Evolutionary conservation across 2,329 filamentous ascomycete species (phyloP).

Genomic region (Scytalidium sp.): DNA sequence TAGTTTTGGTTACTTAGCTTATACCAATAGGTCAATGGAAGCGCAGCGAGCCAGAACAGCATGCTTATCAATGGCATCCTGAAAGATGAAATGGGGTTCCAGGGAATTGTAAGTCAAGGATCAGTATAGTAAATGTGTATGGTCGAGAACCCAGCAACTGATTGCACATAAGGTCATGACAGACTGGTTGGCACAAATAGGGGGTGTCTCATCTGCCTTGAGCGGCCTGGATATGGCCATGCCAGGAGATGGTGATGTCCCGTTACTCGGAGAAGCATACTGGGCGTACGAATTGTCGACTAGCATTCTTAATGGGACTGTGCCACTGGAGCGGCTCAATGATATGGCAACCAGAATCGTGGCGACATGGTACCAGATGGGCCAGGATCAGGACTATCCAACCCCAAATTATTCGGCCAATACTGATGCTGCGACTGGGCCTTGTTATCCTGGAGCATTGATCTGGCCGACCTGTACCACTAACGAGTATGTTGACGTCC

Average conservation of each 20-base stretch:
- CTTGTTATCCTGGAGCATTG: slow-evolving; percentile 54
- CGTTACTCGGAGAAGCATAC: slow-evolving; percentile 48
- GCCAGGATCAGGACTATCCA: slow-evolving; percentile 56
- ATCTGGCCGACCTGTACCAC: slow-evolving; percentile 60
- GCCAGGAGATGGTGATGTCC: slow-evolving; percentile 57
- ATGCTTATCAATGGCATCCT: slow-evolving; percentile 66
- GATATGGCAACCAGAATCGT: slow-evolving; percentile 54
- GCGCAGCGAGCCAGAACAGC: slow-evolving; percentile 65
- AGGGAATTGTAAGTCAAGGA: slow-evolving; percentile 41
- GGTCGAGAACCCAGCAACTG: too few species aligned
- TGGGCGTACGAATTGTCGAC: slow-evolving; percentile 55
- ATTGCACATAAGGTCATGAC: slow-evolving; percentile 55
- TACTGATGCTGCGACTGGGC: slow-evolving; percentile 52
- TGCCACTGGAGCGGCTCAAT: slow-evolving; percentile 54
- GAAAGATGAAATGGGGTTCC: slow-evolving; percentile 72
- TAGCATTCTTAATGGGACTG: slow-evolving; percentile 53
- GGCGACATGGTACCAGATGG: slow-evolving; percentile 57
- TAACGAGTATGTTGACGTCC: slow-evolving; percentile 65
- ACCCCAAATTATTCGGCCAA: slow-evolving; percentile 57
- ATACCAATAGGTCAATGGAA: slow-evolving; percentile 56
- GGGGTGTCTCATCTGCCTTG: slow-evolving; percentile 56
- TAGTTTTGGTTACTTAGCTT: background rate
- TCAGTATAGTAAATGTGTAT: too few species aligned
- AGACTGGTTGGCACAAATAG: slow-evolving; percentile 65
- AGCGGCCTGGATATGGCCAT: slow-evolving; percentile 68